Evolutionary conservation across 2,329 filamentous ascomycete genomes (phyloP).

Genomic region (Elsinoe fawcettii): DNA sequence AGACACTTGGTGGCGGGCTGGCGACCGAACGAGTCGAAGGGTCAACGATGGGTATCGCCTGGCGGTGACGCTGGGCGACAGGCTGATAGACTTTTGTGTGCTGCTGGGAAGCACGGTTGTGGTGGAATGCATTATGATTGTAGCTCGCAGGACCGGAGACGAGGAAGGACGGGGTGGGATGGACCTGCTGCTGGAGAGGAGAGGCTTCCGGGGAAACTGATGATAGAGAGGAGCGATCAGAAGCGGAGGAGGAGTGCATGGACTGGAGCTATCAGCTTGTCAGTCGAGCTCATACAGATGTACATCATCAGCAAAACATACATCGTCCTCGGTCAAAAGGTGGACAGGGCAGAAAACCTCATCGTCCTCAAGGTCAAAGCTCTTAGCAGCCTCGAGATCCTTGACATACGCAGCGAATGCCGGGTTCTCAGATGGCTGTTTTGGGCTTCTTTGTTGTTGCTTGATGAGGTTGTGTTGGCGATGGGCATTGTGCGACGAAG

Average conservation of each 20-base stretch:
- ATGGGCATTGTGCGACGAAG: slow-evolving; percentile 72
- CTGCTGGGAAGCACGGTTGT: slow-evolving; percentile 44
- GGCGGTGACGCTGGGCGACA: slow-evolving; percentile 77
- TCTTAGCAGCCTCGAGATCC: slow-evolving; percentile 83
- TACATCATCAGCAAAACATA: slow-evolving; percentile 37
- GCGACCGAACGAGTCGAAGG: slow-evolving; percentile 85
- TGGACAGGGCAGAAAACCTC: slow-evolving; percentile 85
- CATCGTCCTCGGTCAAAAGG: slow-evolving; percentile 87
- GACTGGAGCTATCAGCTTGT: slow-evolving; percentile 61
- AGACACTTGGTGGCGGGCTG: slow-evolving; percentile 71
- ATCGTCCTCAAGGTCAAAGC: slow-evolving; percentile 93
- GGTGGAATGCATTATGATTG: slow-evolving; percentile 28
- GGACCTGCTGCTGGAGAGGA: slow-evolving; percentile 74
- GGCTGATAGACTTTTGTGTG: slow-evolving; percentile 84
- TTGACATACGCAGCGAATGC: slow-evolving; percentile 70
- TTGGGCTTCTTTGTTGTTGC: slow-evolving; percentile 74
- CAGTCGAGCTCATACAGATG: not conserved
- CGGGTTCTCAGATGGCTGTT: slow-evolving; percentile 74
- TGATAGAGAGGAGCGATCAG: slow-evolving; percentile 88
- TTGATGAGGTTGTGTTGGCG: slow-evolving; percentile 56
- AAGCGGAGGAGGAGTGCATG: slow-evolving; percentile 71
- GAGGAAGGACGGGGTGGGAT: slow-evolving; percentile 61
- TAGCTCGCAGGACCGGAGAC: slow-evolving; percentile 55
- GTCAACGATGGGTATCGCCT: slow-evolving; percentile 97
- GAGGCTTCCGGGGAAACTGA: slow-evolving; percentile 91